Percentiles rank a stretch among this genome's conserved stretches.
These are phyloP conservation scores for Backusella australiensis DNA, from an alignment of 192 early-diverging fungal genomes.

Conservation along the genomic window DNA sequence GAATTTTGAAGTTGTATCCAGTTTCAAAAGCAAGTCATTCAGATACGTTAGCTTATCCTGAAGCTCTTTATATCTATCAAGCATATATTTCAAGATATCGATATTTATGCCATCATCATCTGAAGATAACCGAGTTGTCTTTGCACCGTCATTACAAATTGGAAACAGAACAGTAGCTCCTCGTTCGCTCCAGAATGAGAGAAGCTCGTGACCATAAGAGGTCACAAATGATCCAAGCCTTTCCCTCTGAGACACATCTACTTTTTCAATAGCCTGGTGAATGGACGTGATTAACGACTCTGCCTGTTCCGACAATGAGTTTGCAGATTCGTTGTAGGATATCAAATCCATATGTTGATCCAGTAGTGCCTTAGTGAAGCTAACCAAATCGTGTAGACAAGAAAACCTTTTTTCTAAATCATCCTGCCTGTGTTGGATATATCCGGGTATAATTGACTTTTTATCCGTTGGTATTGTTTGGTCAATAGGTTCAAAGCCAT, in stretches of 20 bases:
- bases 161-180: conserved; percentile 19
- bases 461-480: background rate
- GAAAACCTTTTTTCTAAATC: background rate
- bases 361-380: background rate
- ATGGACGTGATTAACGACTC: background rate
- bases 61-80: conserved; percentile 4
- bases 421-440: background rate
- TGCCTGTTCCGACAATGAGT: background rate
- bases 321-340: conserved; percentile 2
- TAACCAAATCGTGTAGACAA: background rate
- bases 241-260: background rate
- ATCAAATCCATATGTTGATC: conserved; percentile 7
- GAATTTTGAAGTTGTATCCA: background rate
- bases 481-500: background rate
- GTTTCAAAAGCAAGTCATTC: background rate
- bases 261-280: background rate
- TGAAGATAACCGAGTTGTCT: background rate
- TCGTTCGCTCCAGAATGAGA: conserved; percentile 12
- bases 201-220: background rate
- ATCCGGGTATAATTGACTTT: background rate
- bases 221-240: background rate
- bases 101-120: conserved; percentile 9
- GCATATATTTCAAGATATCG: conserved; percentile 3
- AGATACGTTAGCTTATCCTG: background rate
- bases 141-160: conserved; percentile 10